Evolutionary conservation across 345 rosid genomes (phyloP), one percentile per base, ranked within the genome.

Genomic region (Melastoma malabathricum): DNA sequence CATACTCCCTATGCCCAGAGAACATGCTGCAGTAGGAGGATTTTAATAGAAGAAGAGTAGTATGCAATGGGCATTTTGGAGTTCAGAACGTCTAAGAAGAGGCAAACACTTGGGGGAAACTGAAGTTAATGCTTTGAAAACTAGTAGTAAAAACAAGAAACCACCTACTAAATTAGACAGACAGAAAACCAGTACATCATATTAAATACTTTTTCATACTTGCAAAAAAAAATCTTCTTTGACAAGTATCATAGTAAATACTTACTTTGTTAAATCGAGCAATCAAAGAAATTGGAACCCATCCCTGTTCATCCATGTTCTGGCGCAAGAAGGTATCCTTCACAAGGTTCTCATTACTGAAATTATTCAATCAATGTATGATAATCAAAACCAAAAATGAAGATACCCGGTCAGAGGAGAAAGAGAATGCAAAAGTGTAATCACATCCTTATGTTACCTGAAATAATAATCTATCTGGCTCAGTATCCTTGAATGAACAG

Each of bases 291-390:
- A 90, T 60, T 13, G 81, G 72, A 64, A 73, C 89, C 90, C 86
- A 90, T 51, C 98, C 98, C 56, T 83, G 82, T 7, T 75, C 84
- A 80, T 90, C 92, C 98, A 90, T 90, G 59, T 66, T 71, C 61
- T 54, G 70, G 59, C 96, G 81, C 82, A 90, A 75, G 77, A 57
- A 90, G 54, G 55, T 64, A 70, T 90, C 98, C 64, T 58, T 75
- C 59, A 78, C 61, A 72, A 90, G 74, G 77, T 90, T 90, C 25
- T 78, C 89, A 54, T 73, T 68, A 73, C 98, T 90, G 86, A 73
- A 9, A 81, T 51, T 13, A 66, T 65, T 66, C 20, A 44, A 60
- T 68, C 46, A 31, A 60, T 13, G 23, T 56, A 48, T 16, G 41
- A 18, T 10, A 34, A 34, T 34, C 41, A 34, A 34, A 10, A 34